These are phyloP conservation scores for Xylariaceae sp. DNA, from an alignment of 2,329 filamentous ascomycete genomes.

Conservation along the genomic window DNA sequence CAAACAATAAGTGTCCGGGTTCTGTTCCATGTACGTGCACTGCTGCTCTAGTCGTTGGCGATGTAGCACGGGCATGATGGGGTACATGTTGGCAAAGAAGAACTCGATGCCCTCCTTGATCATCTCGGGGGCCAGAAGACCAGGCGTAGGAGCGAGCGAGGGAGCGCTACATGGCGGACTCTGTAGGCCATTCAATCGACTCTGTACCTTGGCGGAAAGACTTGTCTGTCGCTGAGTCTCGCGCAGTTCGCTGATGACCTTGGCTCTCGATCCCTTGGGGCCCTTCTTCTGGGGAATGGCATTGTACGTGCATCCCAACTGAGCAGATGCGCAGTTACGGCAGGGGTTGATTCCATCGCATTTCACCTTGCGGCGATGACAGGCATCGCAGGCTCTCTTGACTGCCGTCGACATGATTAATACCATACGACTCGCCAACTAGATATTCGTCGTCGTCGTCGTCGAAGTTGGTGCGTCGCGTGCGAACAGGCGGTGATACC, in stretches of 20 bases:
- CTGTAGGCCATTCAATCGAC: constrained; percentile 55
- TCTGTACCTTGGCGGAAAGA: constrained; percentile 60
- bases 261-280: constrained; percentile 70
- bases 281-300: constrained; percentile 75
- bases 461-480: neutral
- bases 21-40: constrained; percentile 59
- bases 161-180: constrained; percentile 44
- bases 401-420: constrained; percentile 37
- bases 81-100: constrained; percentile 67
- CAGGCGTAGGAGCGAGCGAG: constrained; percentile 53
- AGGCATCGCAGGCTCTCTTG: constrained; percentile 66
- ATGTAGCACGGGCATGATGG: constrained; percentile 61
- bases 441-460: neutral
- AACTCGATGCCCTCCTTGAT: constrained; percentile 66
- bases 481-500: neutral
- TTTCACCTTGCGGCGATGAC: constrained; percentile 72
- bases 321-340: constrained; percentile 65
- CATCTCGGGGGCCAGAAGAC: constrained; percentile 59
- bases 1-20: constrained; percentile 62
- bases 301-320: constrained; percentile 70
- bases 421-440: neutral
- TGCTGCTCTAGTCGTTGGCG: constrained; percentile 58
- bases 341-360: constrained; percentile 71
- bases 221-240: constrained; percentile 67
- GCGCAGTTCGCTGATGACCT: constrained; percentile 71